Percentiles rank a stretch among this genome's conserved stretches.
phyloP scores from a whole-genome alignment of 169 alveolate genomes.

The Plasmodium cynomolgi region DNA sequence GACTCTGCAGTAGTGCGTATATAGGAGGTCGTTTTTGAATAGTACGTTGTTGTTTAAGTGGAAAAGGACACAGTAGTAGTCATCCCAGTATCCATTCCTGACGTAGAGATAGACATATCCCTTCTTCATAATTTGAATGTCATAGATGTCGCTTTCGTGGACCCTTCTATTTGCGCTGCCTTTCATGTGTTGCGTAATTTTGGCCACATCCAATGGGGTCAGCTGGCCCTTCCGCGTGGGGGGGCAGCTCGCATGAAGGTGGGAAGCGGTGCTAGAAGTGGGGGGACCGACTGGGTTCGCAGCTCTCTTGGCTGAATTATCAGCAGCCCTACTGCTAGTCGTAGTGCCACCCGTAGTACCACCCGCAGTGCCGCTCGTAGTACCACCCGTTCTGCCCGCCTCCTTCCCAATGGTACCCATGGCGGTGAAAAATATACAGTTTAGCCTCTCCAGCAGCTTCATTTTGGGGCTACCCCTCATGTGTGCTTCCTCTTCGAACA shows the following conservation, averaged over 20 bases:
- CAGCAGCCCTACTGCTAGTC: not conserved
- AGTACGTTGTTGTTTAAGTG: not conserved
- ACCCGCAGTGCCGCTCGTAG: not conserved
- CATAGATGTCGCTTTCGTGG: conserved; percentile 35
- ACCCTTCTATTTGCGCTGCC: conserved; percentile 9
- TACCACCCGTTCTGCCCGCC: not conserved
- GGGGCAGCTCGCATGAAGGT: not conserved
- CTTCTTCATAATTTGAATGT: conserved; percentile 24
- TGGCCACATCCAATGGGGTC: not conserved
- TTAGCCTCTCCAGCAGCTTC: conserved; percentile 18
- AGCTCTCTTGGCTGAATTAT: too few relatives aligned
- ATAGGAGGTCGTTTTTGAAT: conserved; percentile 11
- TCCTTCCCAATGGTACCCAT: not conserved
- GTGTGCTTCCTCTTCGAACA: not conserved
- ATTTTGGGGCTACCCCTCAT: not conserved
- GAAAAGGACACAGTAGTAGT: conserved; percentile 31
- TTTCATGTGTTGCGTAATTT: conserved; percentile 18
- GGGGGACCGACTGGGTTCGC: not conserved
- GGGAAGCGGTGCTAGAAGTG: not conserved
- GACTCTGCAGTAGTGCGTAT: conserved; percentile 31
- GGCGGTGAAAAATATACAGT: conserved; percentile 3
- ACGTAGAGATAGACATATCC: conserved; percentile 18
- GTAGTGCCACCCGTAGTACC: not conserved
- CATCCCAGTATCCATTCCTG: conserved; percentile 3
- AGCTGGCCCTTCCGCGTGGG: not conserved